phyloP scores from a whole-genome alignment of 805 yeast species.

The Yarrowia keelungensis region DNA sequence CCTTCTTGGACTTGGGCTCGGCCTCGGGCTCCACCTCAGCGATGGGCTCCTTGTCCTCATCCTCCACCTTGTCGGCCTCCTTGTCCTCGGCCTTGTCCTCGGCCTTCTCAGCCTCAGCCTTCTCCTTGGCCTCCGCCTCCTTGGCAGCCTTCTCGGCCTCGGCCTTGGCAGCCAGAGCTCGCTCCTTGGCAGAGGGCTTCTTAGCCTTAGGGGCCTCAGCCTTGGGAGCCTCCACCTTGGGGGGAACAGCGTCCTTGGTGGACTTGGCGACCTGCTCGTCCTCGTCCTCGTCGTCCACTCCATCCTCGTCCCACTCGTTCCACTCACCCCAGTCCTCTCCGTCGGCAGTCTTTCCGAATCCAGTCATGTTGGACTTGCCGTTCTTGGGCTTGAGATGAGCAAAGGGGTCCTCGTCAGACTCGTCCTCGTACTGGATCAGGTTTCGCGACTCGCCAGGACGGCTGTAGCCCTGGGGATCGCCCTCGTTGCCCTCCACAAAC shows the following conservation, averaged over 20 bases:
- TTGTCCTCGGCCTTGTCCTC: neutral
- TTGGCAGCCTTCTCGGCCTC: constrained; percentile 35
- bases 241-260: constrained; percentile 32
- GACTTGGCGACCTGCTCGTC: constrained; percentile 26
- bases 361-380: constrained; percentile 63
- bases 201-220: constrained; percentile 10
- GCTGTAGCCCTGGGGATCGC: constrained; percentile 51
- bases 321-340: constrained; percentile 47
- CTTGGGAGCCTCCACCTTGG: neutral
- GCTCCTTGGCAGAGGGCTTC: constrained; percentile 35
- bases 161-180: constrained; percentile 36
- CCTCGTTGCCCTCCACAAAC: constrained; percentile 57
- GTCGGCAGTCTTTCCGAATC: constrained; percentile 47
- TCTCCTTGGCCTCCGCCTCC: constrained; percentile 26
- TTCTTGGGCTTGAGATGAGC: constrained; percentile 63
- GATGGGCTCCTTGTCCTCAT: constrained; percentile 1
- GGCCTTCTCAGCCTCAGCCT: neutral
- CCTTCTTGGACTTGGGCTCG: constrained; percentile 29
- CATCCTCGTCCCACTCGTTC: constrained; percentile 41
- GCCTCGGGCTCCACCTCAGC: constrained; percentile 20
- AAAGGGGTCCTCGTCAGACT: constrained; percentile 63
- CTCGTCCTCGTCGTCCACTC: constrained; percentile 24
- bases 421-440: constrained; percentile 43
- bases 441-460: constrained; percentile 52
- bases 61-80: constrained; percentile 17